Evolutionary conservation across 73 alveolate species (phyloP).

Genomic region (Paramecium tetraurelia): DNA sequence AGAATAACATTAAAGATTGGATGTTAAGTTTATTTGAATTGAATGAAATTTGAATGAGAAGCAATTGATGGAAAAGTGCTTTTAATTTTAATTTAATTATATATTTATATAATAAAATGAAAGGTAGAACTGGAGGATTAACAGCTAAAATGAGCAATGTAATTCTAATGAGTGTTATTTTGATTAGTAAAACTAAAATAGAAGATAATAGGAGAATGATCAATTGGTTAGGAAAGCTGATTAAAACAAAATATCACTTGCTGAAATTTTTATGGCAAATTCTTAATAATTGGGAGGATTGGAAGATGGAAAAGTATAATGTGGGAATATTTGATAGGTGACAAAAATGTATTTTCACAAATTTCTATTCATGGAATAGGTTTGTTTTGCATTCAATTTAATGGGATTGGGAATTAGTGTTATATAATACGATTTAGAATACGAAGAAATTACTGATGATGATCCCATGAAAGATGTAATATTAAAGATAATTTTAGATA

Average conservation of each 20-base stretch:
- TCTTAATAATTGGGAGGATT: conserved; percentile 27
- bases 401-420: conserved; percentile 40
- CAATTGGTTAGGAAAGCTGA: background rate
- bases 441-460: background rate
- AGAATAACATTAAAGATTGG: too few relatives aligned
- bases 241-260: background rate
- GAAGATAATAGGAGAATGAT: conserved; percentile 26
- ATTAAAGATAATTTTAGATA: background rate
- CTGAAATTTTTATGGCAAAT: background rate
- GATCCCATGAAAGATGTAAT: conserved; percentile 20
- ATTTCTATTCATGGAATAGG: conserved; percentile 25
- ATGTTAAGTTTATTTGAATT: too few relatives aligned
- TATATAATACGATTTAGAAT: conserved; percentile 16
- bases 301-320: conserved; percentile 28
- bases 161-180: background rate
- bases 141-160: conserved; percentile 30
- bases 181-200: background rate
- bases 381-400: conserved; percentile 14
- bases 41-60: background rate
- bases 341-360: conserved; percentile 20
- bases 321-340: background rate
- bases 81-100: background rate
- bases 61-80: too few relatives aligned
- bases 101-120: background rate
- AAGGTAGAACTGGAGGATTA: conserved; percentile 33